phyloP scores from a whole-genome alignment of 1,284 basidiomycete species.

The Microbotryum violaceum region DNA sequence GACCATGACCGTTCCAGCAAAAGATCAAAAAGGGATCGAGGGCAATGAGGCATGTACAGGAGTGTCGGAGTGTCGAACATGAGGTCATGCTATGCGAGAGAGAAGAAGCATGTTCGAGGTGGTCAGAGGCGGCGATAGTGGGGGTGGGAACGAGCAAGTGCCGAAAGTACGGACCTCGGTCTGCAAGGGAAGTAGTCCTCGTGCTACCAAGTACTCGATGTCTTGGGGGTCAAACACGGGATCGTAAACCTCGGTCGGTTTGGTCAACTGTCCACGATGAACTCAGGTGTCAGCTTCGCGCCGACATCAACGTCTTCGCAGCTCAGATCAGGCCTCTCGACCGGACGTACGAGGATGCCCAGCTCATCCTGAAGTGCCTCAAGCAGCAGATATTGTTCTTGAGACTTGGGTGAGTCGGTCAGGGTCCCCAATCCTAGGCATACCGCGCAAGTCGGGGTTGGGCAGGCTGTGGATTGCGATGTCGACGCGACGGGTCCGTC shows the following conservation, averaged over 20 bases:
- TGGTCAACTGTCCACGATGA: not conserved
- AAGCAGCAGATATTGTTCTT: conserved; percentile 27
- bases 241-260: conserved; percentile 19
- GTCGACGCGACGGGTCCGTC: no score
- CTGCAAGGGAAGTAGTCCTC: not conserved
- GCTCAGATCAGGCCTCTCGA: no score
- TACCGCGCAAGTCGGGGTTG: conserved; percentile 13
- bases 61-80: conserved; percentile 18
- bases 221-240: conserved; percentile 25
- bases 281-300: not conserved
- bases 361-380: conserved; percentile 18
- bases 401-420: conserved; percentile 25
- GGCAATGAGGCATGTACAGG: conserved; percentile 36
- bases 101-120: not conserved
- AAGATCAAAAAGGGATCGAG: conserved; percentile 30
- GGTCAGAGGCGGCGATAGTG: not conserved
- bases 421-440: conserved; percentile 29
- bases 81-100: conserved; percentile 17
- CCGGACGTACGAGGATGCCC: not conserved
- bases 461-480: conserved; percentile 5
- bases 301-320: no score
- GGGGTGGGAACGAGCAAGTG: conserved; percentile 1
- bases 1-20: conserved; percentile 27
- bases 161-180: conserved; percentile 12
- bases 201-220: not conserved